A percentile compares a stretch with the other conserved stretches of the same genome.
Evolutionary conservation across 345 rosid genomes (phyloP).

Genomic region (Ricinus communis): DNA sequence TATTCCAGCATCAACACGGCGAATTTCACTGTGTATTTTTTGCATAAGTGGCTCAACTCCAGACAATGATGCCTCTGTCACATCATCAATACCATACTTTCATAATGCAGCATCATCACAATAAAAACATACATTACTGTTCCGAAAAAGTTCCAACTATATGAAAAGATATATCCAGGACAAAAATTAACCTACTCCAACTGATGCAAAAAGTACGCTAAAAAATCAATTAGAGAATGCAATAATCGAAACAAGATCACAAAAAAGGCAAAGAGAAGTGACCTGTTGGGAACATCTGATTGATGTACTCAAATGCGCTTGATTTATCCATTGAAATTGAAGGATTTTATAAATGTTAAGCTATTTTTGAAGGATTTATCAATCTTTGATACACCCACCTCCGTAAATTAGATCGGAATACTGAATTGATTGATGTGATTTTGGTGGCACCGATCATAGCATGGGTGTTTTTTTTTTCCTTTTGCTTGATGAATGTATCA

Average conservation of each 20-base stretch:
- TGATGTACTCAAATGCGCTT: constrained; percentile 91
- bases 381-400: no score
- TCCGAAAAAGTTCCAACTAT: no score
- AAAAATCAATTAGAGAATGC: background rate
- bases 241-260: background rate
- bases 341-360: no score
- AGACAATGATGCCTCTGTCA: constrained; percentile 88
- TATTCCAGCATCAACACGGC: constrained; percentile 91
- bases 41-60: constrained; percentile 98
- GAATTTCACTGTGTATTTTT: constrained; percentile 89
- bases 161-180: background rate
- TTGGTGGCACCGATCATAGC: no score
- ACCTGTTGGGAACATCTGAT: constrained; percentile 99
- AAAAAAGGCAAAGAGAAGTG: background rate
- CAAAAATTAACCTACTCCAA: background rate
- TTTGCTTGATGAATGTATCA: no score
- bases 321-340: constrained; percentile 69
- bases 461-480: no score
- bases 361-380: no score
- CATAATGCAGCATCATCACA: constrained; percentile 10
- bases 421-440: no score
- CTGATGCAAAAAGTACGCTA: background rate
- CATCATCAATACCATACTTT: constrained; percentile 10
- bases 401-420: no score
- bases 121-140: background rate